These are phyloP conservation scores for Haplosporangium sp. DNA, from an alignment of 371 early-diverging fungal genomes.

Conservation along the genomic window DNA sequence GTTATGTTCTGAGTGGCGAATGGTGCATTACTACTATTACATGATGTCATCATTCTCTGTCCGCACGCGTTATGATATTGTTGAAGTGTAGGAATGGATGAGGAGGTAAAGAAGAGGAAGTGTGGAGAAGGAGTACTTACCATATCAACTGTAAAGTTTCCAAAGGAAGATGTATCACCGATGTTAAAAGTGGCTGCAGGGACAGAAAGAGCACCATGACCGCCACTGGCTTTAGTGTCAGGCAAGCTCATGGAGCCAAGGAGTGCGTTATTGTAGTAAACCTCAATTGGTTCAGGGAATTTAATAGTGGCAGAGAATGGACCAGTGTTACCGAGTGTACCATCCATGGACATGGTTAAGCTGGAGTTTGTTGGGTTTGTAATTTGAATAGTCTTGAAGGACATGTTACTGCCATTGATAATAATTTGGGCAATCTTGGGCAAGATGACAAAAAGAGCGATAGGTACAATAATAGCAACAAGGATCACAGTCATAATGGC, in stretches of 20 bases:
- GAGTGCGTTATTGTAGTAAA: conserved; percentile 57
- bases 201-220: conserved; percentile 58
- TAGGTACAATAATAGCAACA: conserved; percentile 62
- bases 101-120: background rate
- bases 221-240: conserved; percentile 62
- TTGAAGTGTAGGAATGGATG: background rate
- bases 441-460: conserved; percentile 66
- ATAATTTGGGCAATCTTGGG: conserved; percentile 71
- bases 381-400: conserved; percentile 63
- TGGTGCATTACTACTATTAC: background rate
- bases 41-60: no score
- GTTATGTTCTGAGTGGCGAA: background rate
- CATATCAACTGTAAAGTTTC: conserved; percentile 66
- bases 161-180: conserved; percentile 60
- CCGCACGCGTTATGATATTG: no score
- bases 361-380: conserved; percentile 61
- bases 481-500: conserved; percentile 63
- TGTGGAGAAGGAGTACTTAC: conserved; percentile 39
- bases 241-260: conserved; percentile 68
- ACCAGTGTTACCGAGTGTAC: conserved; percentile 64
- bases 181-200: conserved; percentile 61
- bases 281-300: conserved; percentile 63
- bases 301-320: conserved; percentile 64
- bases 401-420: conserved; percentile 62
- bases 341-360: conserved; percentile 63